Evolutionary conservation across 2,329 filamentous ascomycete genomes (phyloP), one percentile per base, ranked within the genome.

Genomic region (Grosmannia huntii): DNA sequence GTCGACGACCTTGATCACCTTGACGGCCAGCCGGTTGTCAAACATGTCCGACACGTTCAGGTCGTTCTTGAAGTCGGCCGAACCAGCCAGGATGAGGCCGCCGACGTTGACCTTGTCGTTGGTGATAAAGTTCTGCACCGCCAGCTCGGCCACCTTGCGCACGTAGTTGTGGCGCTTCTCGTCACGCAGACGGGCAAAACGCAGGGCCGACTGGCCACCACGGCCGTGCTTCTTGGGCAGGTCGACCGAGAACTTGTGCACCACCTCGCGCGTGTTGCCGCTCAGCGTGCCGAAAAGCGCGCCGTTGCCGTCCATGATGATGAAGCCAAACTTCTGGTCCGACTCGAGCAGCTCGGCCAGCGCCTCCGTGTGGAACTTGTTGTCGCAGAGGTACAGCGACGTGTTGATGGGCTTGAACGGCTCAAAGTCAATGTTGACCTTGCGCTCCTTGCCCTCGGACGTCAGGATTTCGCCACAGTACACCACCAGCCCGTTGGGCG

Each of bases 381-480:
- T 99, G 84, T 99, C 94, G 77, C 94, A 99, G 61, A 99, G 89
- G 73, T 99, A 99, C 53, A 99, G 83, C 51, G 95, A 99, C 41
- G 94, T 99, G 76, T 99, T 99, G 84, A 99, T 99, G 61, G 94
- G 94, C 81, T 99, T 99, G 82, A 99, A 99, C 36, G 94, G 94
- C 76, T 99, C 94, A 72, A 99, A 99, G 72, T 99, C 95, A 72
- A 99, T 99, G 76, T 99, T 99, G 79, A 99, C 95, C 81, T 96
- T 99, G 70, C 94, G 83, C 77, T 99, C 94, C 76, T 99, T 99
- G 75, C 94, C 94, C 79, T 99, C 94, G 33, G 86, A 86, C 59
- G 94, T 99, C 79, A 99, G 86, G 72, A 99, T 97, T 96, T 99
- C 94, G 85, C 94, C 94, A 74, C 94, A 99, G 82, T 99, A 99